Conservation (phyloP, 345 rosid genomes). For the Viola odorata region DNA sequence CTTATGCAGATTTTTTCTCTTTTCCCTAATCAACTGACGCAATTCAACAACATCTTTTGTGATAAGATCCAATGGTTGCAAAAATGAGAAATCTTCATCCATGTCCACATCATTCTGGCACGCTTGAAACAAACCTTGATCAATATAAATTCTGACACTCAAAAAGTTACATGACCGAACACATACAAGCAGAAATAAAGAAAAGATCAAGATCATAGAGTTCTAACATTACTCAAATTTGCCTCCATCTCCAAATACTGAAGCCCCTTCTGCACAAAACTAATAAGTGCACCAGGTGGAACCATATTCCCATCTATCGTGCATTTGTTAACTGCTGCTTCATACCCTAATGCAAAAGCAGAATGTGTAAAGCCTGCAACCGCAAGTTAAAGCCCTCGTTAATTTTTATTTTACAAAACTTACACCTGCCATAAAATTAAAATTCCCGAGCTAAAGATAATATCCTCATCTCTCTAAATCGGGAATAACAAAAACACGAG, state of each 20-base stretch:
- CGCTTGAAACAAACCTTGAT: conserved; percentile 33
- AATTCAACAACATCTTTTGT: conserved; percentile 80
- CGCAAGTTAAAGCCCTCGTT: not conserved
- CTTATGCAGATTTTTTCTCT: conserved; percentile 47
- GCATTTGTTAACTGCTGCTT: conserved; percentile 82
- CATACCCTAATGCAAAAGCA: conserved; percentile 88
- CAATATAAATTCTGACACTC: conserved; percentile 17
- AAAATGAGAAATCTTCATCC: conserved; percentile 94
- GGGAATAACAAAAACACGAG: too few species aligned
- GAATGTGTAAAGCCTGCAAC: conserved; percentile 77
- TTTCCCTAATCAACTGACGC: conserved; percentile 73
- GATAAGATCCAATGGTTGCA: conserved; percentile 94
- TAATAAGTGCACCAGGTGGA: conserved; percentile 92
- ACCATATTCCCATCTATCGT: conserved; percentile 89
- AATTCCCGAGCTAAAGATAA: too few species aligned
- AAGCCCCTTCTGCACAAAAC: conserved; percentile 85
- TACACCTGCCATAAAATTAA: too few species aligned
- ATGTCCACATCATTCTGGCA: conserved; percentile 69
- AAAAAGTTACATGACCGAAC: conserved; percentile 1
- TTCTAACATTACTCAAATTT: conserved; percentile 69
- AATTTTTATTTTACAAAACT: not conserved
- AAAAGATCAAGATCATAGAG: conserved; percentile 14
- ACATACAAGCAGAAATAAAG: conserved; percentile 1
- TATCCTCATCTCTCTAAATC: too few species aligned
- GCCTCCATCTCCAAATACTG: conserved; percentile 99